Percentiles rank a stretch among this genome's conserved stretches.
These are phyloP conservation scores for Nelumbo lutea DNA, from an alignment of 164 flowering plant genomes.

Conservation along the genomic window DNA sequence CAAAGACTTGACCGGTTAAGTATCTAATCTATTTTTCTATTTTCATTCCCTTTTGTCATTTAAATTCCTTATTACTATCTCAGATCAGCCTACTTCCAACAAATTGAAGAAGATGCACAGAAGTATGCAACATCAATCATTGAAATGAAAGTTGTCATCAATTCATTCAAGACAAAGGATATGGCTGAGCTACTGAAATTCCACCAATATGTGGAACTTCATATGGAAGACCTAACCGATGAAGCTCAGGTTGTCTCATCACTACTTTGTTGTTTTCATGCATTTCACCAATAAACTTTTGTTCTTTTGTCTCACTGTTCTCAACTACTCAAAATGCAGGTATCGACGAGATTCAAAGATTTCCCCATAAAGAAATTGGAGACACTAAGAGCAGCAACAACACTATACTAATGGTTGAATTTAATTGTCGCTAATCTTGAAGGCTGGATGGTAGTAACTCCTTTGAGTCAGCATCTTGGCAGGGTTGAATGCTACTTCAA, in stretches of 20 bases:
- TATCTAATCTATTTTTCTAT: no score
- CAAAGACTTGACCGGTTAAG: background rate
- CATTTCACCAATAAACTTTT: background rate
- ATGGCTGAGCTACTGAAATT: conserved; percentile 35
- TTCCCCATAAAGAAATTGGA: no score
- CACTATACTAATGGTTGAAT: conserved; percentile 35
- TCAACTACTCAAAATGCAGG: conserved; percentile 29
- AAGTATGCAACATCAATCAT: no score
- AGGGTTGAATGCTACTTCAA: conserved; percentile 40
- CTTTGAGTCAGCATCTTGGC: conserved; percentile 15
- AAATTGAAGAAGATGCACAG: conserved; percentile 44
- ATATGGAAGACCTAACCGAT: conserved; percentile 65
- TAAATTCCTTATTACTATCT: no score
- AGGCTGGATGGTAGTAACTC: conserved; percentile 43
- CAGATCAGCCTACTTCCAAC: conserved; percentile 29
- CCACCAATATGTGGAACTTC: conserved; percentile 20
- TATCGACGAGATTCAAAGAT: conserved; percentile 51
- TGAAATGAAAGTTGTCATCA: conserved; percentile 49
- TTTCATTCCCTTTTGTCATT: no score
- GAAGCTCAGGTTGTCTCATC: conserved; percentile 18
- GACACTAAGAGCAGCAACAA: no score
- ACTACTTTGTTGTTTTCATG: background rate
- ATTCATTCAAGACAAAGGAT: conserved; percentile 36
- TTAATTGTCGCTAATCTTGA: conserved; percentile 36
- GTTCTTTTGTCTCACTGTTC: background rate